phyloP scores from a whole-genome alignment of 306 rosid genomes.

The Chamaecrista fasciculata region DNA sequence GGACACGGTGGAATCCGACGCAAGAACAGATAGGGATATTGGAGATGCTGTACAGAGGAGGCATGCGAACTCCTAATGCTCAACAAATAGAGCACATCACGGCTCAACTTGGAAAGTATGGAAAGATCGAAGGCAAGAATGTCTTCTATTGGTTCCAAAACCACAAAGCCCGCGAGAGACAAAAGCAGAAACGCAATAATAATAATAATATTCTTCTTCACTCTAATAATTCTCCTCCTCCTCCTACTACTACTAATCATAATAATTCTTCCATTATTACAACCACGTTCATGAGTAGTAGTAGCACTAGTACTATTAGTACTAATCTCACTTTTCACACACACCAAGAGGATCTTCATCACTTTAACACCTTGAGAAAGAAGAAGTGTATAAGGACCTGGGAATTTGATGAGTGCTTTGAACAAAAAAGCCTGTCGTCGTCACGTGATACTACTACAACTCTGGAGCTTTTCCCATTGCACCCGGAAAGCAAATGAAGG shows the following conservation, averaged over 20 bases:
- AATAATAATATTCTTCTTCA: constrained; percentile 23
- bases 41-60: constrained; percentile 80
- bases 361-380: constrained; percentile 62
- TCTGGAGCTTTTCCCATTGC: constrained; percentile 92
- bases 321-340: too few species aligned
- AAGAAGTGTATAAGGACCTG: constrained; percentile 65
- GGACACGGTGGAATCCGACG: constrained; percentile 96
- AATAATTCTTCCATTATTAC: too few species aligned
- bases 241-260: constrained; percentile 47
- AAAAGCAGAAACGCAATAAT: constrained; percentile 80
- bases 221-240: constrained; percentile 43
- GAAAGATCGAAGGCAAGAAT: constrained; percentile 97
- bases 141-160: constrained; percentile 98
- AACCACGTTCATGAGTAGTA: too few species aligned
- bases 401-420: constrained; percentile 74
- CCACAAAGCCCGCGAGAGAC: constrained; percentile 95
- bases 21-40: constrained; percentile 95
- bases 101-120: constrained; percentile 71
- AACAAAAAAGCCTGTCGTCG: constrained; percentile 41
- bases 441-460: constrained; percentile 67
- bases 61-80: constrained; percentile 96
- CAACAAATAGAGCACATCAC: constrained; percentile 90
- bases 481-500: constrained; percentile 80
- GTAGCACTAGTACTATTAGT: too few species aligned
- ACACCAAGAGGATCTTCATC: too few species aligned